These are phyloP conservation scores for Neolentinus lepideus DNA, from an alignment of 1,284 basidiomycete species.

Conservation along the genomic window DNA sequence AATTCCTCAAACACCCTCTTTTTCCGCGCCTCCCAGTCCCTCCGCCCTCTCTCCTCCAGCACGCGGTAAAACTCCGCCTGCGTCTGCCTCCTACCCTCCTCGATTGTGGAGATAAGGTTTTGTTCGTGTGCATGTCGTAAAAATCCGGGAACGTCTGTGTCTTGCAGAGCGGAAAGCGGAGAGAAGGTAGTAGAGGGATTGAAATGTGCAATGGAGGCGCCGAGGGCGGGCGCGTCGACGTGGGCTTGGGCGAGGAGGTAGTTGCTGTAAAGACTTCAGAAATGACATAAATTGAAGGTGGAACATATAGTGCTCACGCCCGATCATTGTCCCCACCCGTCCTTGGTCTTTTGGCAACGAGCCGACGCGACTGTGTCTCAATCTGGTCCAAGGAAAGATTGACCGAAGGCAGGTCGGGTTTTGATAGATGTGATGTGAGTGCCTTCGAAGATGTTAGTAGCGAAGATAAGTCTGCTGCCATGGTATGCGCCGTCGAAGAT, in stretches of 20 bases:
- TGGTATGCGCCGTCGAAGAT: slow-evolving; percentile 10
- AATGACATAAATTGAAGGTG: slow-evolving; percentile 5
- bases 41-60: slow-evolving; percentile 67
- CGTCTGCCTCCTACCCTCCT: slow-evolving; percentile 82
- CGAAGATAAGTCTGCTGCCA: slow-evolving; percentile 57
- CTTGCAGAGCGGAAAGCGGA: slow-evolving; percentile 82
- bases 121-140: slow-evolving; percentile 91
- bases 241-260: slow-evolving; percentile 86
- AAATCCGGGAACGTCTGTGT: slow-evolving; percentile 87
- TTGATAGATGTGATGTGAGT: slow-evolving; percentile 67
- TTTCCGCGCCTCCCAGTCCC: slow-evolving; percentile 90
- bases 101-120: slow-evolving; percentile 89
- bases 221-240: slow-evolving; percentile 78
- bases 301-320: slow-evolving; percentile 47
- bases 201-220: slow-evolving; percentile 74
- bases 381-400: slow-evolving; percentile 89
- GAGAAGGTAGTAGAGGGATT: slow-evolving; percentile 85
- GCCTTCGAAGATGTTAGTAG: slow-evolving; percentile 64
- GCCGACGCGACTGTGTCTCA: slow-evolving; percentile 78
- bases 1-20: slow-evolving; percentile 88
- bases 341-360: slow-evolving; percentile 65
- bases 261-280: slow-evolving; percentile 38
- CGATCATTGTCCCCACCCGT: slow-evolving; percentile 58
- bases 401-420: slow-evolving; percentile 77
- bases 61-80: slow-evolving; percentile 81